Evolutionary conservation across 805 yeast species (phyloP).

Genomic region (Teunomyces stri): DNA sequence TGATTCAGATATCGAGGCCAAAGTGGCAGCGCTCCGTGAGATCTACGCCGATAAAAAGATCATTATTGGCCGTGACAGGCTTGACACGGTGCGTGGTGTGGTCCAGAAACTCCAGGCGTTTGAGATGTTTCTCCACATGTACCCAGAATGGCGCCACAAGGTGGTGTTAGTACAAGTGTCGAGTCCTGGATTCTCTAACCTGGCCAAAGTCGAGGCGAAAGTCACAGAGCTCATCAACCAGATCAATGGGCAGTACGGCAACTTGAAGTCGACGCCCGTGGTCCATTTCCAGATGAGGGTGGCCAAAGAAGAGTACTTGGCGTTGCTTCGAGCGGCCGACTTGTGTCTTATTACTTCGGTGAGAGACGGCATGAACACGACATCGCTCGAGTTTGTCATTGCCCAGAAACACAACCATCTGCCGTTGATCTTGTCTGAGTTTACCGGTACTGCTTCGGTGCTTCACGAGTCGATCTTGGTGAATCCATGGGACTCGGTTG

Average conservation of each 20-base stretch:
- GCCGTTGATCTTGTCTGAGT: conserved; percentile 87
- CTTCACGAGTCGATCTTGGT: conserved; percentile 73
- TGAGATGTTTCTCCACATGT: conserved; percentile 82
- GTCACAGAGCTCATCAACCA: conserved; percentile 78
- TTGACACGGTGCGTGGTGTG: conserved; percentile 90
- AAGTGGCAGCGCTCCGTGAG: conserved; percentile 61
- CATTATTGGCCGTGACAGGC: conserved; percentile 90
- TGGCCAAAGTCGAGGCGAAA: conserved; percentile 69
- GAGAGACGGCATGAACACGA: conserved; percentile 96
- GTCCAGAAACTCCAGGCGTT: conserved; percentile 90
- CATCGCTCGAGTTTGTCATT: conserved; percentile 87
- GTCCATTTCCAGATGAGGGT: conserved; percentile 90
- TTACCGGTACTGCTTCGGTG: conserved; percentile 82
- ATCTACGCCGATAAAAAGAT: conserved; percentile 67
- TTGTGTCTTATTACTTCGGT: conserved; percentile 84
- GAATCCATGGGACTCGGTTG: conserved; percentile 96
- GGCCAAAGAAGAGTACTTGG: conserved; percentile 84
- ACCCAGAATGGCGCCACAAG: conserved; percentile 86
- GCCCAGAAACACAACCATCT: conserved; percentile 73
- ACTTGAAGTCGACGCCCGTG: conserved; percentile 79
- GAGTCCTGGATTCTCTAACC: conserved; percentile 65
- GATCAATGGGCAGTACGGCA: conserved; percentile 84
- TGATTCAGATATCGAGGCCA: conserved; percentile 49
- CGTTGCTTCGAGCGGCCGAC: conserved; percentile 85
- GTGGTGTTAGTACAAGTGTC: conserved; percentile 92